These are phyloP conservation scores for Ceratocystis diversiconidia DNA, from an alignment of 2,329 filamentous ascomycete genomes.

Conservation along the genomic window DNA sequence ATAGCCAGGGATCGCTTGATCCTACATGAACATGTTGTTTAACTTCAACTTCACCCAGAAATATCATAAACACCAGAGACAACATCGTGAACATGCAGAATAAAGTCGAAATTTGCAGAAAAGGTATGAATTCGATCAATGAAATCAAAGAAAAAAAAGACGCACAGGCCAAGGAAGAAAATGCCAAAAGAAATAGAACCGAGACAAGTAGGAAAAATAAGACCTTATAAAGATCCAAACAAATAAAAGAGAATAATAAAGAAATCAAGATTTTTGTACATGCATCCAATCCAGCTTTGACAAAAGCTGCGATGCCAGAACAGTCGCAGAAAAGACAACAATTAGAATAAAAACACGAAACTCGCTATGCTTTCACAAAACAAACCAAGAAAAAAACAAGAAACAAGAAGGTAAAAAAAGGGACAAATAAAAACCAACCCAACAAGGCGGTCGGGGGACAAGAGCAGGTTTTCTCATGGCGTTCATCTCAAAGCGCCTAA, in stretches of 20 bases:
- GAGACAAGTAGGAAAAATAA: background rate
- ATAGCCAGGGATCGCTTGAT: background rate
- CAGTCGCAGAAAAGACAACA: background rate
- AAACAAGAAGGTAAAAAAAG: constrained; percentile 16
- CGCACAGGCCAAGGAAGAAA: background rate
- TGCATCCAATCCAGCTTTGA: background rate
- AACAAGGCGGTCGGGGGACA: too few relatives aligned
- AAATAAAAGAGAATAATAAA: background rate
- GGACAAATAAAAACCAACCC: constrained; percentile 13
- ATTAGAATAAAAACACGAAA: constrained; percentile 21
- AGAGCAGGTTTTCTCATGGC: too few relatives aligned
- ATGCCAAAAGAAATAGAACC: background rate
- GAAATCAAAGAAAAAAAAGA: background rate
- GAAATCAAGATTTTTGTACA: constrained; percentile 9
- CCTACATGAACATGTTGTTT: background rate
- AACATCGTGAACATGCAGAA: background rate
- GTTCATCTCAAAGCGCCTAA: too few relatives aligned
- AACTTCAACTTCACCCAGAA: background rate
- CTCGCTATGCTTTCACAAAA: constrained; percentile 30
- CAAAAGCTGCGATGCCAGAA: background rate
- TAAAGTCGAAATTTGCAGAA: background rate
- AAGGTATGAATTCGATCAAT: constrained; percentile 1
- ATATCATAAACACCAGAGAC: background rate
- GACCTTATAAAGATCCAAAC: background rate
- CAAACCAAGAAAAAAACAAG: constrained; percentile 21